These are phyloP conservation scores for Ophiorrhiza pumila DNA, from an alignment of 257 asterid genomes.

Conservation along the genomic window DNA sequence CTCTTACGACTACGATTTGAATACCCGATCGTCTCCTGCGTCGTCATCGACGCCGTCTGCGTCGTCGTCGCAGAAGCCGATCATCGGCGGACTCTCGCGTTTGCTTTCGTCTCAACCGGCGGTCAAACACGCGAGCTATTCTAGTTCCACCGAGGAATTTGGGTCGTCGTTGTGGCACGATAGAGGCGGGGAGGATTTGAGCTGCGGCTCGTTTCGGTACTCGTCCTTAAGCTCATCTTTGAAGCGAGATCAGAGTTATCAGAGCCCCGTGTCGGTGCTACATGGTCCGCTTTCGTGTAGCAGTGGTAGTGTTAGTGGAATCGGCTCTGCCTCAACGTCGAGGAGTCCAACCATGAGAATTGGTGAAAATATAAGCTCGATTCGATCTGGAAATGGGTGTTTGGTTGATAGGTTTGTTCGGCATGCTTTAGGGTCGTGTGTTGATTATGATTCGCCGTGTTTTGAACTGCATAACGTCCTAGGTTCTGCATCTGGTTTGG, in stretches of 20 bases:
- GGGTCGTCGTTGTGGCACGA: constrained; percentile 82
- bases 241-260: constrained; percentile 69
- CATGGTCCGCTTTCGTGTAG: constrained; percentile 50
- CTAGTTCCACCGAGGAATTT: constrained; percentile 55
- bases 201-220: constrained; percentile 61
- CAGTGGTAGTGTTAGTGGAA: constrained; percentile 35
- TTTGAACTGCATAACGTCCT: constrained; percentile 34
- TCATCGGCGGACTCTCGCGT: constrained; percentile 62
- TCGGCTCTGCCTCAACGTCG: constrained; percentile 37
- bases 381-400: constrained; percentile 49
- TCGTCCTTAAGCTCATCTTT: constrained; percentile 61
- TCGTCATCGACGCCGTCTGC: constrained; percentile 41
- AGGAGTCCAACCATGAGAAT: constrained; percentile 58
- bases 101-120: constrained; percentile 51
- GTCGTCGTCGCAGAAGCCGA: constrained; percentile 55
- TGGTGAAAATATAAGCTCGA: constrained; percentile 45
- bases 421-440: constrained; percentile 68
- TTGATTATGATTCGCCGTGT: constrained; percentile 52
- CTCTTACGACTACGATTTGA: constrained; percentile 61
- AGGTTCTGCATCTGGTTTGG: constrained; percentile 29
- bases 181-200: constrained; percentile 68
- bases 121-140: constrained; percentile 54
- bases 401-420: constrained; percentile 67
- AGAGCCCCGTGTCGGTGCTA: constrained; percentile 95
- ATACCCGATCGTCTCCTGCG: constrained; percentile 56